Evolutionary conservation across 371 early-diverging fungal species (phyloP), one percentile per base, ranked within the genome.

Genomic region (Mucor indicus): DNA sequence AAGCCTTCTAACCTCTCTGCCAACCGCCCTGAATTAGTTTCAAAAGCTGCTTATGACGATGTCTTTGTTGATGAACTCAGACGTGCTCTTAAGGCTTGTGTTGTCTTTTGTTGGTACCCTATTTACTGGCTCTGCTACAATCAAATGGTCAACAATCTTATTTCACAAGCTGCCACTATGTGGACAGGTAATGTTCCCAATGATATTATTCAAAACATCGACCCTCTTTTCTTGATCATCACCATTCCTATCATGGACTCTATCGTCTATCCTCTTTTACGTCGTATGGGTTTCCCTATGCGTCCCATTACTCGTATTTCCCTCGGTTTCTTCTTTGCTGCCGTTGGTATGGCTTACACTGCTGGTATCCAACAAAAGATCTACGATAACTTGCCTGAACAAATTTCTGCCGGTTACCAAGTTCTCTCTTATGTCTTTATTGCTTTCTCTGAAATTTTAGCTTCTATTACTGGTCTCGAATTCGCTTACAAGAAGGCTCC

Each of bases 111-210:
- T 38, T 80, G 81, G 69, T 86, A 67, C 54, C 86, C 87, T 15
- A 53, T 90, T 44, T 90, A 81, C 75, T 90, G 90, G 90, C 78
- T 84, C 23, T 74, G 81, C 54, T 87, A 87, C 64, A 57, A 60
- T 38, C 85, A 90, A 66, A 85, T 88, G 75, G 67, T 65, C 45
- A 83, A 81, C 68, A 87, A 86, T 63, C 69, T 90, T 63, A 63
- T 88, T 33, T 83, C 81, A 37, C 82, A 81, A 71, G 85, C 83
- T 27, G 69, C 72, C 38, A 79, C 77, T 50, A 90, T 90, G 89
- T 53, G 36, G 38, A 60, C 60, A 67, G 85, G 84, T 57, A 79
- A 27, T 60, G 78, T 67, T 51, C 84, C 62, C 3, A 77, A 75
- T 53, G 84, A 84, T 44, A 75, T 80, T 43, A 64, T 83, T 61